These are phyloP conservation scores for Aureobasidium pullulans DNA, from an alignment of 2,329 filamentous ascomycete species.

Conservation along the genomic window DNA sequence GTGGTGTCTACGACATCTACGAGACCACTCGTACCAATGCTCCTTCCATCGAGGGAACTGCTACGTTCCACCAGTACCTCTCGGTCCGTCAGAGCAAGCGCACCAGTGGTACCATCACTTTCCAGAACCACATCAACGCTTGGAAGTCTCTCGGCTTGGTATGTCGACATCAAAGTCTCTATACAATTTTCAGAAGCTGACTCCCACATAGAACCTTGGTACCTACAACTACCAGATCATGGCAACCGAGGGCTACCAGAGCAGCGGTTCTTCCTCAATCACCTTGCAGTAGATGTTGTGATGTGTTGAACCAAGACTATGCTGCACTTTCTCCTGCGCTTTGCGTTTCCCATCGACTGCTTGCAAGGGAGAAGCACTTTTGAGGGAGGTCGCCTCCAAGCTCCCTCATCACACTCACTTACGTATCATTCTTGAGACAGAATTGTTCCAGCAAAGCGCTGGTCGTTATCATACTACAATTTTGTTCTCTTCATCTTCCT, in stretches of 20 bases:
- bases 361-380: too few relatives aligned
- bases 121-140: conserved; percentile 46
- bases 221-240: conserved; percentile 46
- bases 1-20: conserved; percentile 48
- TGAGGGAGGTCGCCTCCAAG: too few relatives aligned
- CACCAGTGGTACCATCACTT: conserved; percentile 43
- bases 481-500: too few relatives aligned
- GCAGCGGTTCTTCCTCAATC: conserved; percentile 25
- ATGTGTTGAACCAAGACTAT: too few relatives aligned
- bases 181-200: neutral
- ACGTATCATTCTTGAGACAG: too few relatives aligned
- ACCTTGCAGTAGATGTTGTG: neutral
- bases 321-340: too few relatives aligned
- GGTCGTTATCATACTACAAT: too few relatives aligned
- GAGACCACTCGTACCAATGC: conserved; percentile 37
- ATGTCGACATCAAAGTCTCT: too few relatives aligned
- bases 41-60: conserved; percentile 47
- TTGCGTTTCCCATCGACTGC: too few relatives aligned
- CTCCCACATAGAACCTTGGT: conserved; percentile 32
- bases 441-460: too few relatives aligned
- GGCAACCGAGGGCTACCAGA: conserved; percentile 40
- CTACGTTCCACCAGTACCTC: conserved; percentile 50
- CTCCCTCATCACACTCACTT: too few relatives aligned
- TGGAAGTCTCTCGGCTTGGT: conserved; percentile 43
- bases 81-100: conserved; percentile 45